Conservation (phyloP, 345 rosid genomes). For the Xanthoceras sorbifolium region DNA sequence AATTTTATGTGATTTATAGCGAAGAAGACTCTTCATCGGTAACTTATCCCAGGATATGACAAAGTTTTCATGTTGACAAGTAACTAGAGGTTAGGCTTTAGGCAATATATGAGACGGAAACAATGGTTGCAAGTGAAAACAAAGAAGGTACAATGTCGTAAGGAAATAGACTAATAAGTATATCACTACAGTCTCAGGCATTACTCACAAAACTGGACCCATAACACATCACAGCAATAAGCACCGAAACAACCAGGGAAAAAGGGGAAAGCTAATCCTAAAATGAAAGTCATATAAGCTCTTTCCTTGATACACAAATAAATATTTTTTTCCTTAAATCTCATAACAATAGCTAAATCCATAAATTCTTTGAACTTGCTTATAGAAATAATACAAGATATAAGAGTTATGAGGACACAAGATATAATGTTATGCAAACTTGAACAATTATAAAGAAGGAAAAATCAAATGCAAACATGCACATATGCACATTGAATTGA, state of each 20-base stretch:
- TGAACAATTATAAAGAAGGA: not conserved
- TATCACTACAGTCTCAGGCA: no score
- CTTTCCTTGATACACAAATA: not conserved
- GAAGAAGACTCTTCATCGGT: not conserved
- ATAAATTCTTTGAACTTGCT: no score
- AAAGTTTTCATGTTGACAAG: not conserved
- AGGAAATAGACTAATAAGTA: no score
- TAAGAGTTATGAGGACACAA: no score
- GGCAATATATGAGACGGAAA: no score
- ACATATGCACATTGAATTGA: not conserved
- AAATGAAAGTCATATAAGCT: not conserved
- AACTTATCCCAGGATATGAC: not conserved
- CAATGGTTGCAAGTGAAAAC: no score
- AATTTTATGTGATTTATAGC: not conserved
- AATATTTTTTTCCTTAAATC: not conserved
- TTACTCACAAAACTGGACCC: not conserved
- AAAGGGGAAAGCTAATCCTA: not conserved
- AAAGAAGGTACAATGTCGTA: no score
- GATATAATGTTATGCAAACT: not conserved
- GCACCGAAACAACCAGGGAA: not conserved
- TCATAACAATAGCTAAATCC: no score
- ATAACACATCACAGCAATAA: not conserved
- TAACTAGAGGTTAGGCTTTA: no score
- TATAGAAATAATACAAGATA: not conserved
- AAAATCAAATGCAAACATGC: not conserved